Base-by-base conservation (phyloP, 2,329 filamentous ascomycete species). In the Colletotrichum echinochloae region DNA sequence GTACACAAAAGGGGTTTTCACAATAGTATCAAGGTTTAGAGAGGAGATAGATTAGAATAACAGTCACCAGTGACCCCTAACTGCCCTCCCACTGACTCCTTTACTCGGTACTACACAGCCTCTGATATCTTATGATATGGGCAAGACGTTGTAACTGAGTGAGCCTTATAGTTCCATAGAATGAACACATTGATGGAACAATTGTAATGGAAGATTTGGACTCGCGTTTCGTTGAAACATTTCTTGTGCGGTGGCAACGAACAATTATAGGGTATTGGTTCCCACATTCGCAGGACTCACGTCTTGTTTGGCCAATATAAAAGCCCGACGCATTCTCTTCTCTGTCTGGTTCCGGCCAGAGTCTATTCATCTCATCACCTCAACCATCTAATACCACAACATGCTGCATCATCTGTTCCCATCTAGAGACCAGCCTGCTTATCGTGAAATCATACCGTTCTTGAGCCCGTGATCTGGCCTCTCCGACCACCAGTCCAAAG, bases 331-430 rank as follows among this genome's bases (percentile, higher is more conserved):
- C 5, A n/a, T 4, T 6, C 6, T 6, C 8, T 35, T 11, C 3
- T 5, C 11, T 35, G 4, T 6, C 1, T 1, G 1, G 5, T 18
- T 20, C 0, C 1, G 18, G 4, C 8, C 14, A 16, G 5, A 54
- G 8, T 16, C 1, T 26, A 26, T 14, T 0, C n/a, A 26, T 23
- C 18, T 1, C n/a, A 23, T 41, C 39, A 35, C 1, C 18, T 20
- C 2, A 35, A 2, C 2, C 4, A 23, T 30, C 20, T n/a, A 9
- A 20, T 8, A 8, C 6, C 26, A 35, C 33, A 26, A 55, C 2
- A 55, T 55, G 30, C 7, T 26, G 14, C 30, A 55, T 5, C 52
- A 6, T 30, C 6, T 26, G 18, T 16, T 37, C 2, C 1, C 12
- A 23, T 5, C 33, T 5, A 26, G 52, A 37, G 2, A 11, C 30